Evolutionary conservation across 2,329 filamentous ascomycete genomes (phyloP).

Genomic region (Aspergillus pseudoglaucus): DNA sequence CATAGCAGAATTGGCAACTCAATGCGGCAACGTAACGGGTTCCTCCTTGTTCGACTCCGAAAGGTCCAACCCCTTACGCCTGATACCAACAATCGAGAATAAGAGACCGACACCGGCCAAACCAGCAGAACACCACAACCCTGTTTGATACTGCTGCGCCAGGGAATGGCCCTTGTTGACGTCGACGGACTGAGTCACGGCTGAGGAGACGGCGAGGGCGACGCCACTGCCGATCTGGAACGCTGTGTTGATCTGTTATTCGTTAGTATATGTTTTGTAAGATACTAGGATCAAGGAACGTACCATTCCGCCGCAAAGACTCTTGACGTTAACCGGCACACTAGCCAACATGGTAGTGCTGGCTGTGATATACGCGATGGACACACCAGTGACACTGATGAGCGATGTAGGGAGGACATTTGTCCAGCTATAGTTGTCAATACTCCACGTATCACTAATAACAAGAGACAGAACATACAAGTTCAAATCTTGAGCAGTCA

Average conservation of each 20-base stretch:
- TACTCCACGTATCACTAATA: neutral
- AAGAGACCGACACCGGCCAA: constrained; percentile 32
- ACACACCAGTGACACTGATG: constrained; percentile 36
- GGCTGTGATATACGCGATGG: constrained; percentile 37
- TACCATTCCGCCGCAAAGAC: constrained; percentile 36
- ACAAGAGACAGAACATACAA: constrained; percentile 14
- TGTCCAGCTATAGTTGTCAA: constrained; percentile 26
- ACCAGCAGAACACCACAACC: constrained; percentile 38
- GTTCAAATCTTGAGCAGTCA: constrained; percentile 16
- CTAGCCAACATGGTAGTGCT: constrained; percentile 36
- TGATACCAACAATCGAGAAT: constrained; percentile 12
- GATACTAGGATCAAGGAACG: neutral
- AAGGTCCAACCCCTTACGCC: neutral
- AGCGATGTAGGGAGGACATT: constrained; percentile 35
- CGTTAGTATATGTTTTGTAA: neutral
- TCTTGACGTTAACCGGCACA: constrained; percentile 38
- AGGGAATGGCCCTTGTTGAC: constrained; percentile 28
- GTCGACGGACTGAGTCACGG: constrained; percentile 35
- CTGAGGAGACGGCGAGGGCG: constrained; percentile 34
- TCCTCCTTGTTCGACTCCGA: constrained; percentile 11
- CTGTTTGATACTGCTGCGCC: constrained; percentile 33
- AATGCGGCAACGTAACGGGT: neutral
- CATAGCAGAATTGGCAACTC: too few relatives aligned
- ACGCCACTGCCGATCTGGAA: constrained; percentile 40
- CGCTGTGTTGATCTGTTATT: constrained; percentile 32